Base-by-base conservation (phyloP, 2,329 filamentous ascomycete genomes). In the Aspergillus ustus region DNA sequence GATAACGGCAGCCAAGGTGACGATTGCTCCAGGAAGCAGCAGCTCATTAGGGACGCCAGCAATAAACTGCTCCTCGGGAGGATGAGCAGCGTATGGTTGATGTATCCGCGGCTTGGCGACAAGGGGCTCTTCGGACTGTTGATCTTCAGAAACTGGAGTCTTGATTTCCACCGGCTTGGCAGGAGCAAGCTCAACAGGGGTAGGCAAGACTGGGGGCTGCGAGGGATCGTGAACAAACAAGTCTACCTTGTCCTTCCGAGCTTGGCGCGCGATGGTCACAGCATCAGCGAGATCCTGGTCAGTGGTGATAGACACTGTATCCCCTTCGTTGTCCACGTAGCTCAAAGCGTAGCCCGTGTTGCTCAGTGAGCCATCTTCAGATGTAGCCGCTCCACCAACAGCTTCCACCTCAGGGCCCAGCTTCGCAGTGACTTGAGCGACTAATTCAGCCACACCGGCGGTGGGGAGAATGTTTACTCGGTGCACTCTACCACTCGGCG, bases 281-380 rank as follows among this genome's bases (percentile, higher is more conserved):
- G 95, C 93, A 78, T 99, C 95, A 2, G 95, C 80, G 46, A 99
- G 85, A 74, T 99, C 95, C 67, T 94, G 90, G 73, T 98, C 93
- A 0, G 94, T 96, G 11, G 95, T 99, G 75, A 99, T 97, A 45
- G 93, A 97, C 17, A 99, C 93, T 0, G 92, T 93, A 75, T 99
- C 95, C 60, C 95, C 94, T 74, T 99, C 95, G 70, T 98, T 94
- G 75, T 99, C 95, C 68, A 98, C 83, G 73, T 98, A 99, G 82
- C 93, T 97, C 63, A 99, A 82, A 29, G 94, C 95, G 72, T 94
- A 99, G 7, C 95, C 95, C 40, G 87, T 84, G 55, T 87, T 85
- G 52, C 88, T 87, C 46, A 97, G 83, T 72, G 88, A 90, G 70
- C 92, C 93, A 25, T 96, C 90, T 60, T 93, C 90, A 20, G 93